Evolutionary conservation across 768 basidiomycete genomes (phyloP), one percentile per base, ranked within the genome.

Genomic region (Cytidiella melzeri): DNA sequence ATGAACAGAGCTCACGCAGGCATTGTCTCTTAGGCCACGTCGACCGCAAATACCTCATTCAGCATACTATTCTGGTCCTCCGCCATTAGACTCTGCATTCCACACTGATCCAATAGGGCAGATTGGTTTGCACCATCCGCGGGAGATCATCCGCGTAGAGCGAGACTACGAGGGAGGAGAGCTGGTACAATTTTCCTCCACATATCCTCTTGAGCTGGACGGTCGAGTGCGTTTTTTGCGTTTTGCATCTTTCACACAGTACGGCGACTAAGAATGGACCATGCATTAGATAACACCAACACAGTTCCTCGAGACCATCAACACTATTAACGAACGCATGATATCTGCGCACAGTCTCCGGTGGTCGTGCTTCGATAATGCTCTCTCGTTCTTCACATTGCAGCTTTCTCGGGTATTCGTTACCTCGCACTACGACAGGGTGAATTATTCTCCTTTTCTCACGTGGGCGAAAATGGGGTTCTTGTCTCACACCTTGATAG

Each of bases 81-180:
- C 89, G 15, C 74, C 83, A 2, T 63, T 76, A n/a, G 81, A 80
- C 55, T 77, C 87, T 28, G 89, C 88, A 24, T 96, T 80, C 62
- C 89, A 90, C 2, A 89, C 86, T 0, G 68, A 74, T 1, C 91
- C 91, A 7, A 69, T 85, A 5, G 95, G 95, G 1, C 83, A 84
- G 45, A 86, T 98, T 50, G 94, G 93, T 2, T 68, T 84, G 20
- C 90, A 96, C 62, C 83, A 90, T 57, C 94, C 95, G 13, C 81
- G 94, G 46, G 95, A 97, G 69, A 80, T 99, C 50, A 71, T 99
- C 45, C 75, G 95, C 40, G 72, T 99, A 37, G 95, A 98, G 66
- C 71, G 96, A 46, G 96, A 99, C 65, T 99, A 96, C 64, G 79
- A 73, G 12, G 83, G 84, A 1, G 96, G 95, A 2, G 95, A 98